Evolutionary conservation across 306 rosid species (phyloP).

Genomic region (Medicago arabica): DNA sequence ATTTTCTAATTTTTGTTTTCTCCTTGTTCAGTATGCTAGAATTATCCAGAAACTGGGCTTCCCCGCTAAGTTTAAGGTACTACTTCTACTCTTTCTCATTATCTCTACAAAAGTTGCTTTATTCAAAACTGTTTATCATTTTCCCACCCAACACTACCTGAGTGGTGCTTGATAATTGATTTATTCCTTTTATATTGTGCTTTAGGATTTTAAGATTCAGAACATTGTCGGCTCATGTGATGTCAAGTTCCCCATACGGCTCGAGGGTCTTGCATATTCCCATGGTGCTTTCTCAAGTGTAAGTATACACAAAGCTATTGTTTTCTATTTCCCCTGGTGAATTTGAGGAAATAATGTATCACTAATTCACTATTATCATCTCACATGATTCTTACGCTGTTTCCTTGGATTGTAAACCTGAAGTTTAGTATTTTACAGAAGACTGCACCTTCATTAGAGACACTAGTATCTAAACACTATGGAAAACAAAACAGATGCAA

Average conservation of each 20-base stretch:
- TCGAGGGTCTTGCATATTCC: conserved; percentile 84
- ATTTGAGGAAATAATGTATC: neutral
- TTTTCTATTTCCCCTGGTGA: conserved; percentile 1
- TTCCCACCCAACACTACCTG: neutral
- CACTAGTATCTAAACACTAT: neutral
- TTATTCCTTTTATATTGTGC: conserved; percentile 26
- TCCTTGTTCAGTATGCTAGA: conserved; percentile 78
- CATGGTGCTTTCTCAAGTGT: conserved; percentile 90
- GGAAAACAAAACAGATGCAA: neutral
- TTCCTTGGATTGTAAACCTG: conserved; percentile 9
- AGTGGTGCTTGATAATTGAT: conserved; percentile 1
- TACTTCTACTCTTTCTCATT: neutral
- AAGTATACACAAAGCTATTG: conserved; percentile 39
- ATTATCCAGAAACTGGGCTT: conserved; percentile 86
- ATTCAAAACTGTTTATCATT: conserved; percentile 21
- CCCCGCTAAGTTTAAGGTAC: conserved; percentile 83
- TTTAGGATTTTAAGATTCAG: conserved; percentile 77
- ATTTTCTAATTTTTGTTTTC: conserved; percentile 36
- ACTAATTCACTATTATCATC: neutral
- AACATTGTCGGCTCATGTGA: conserved; percentile 92
- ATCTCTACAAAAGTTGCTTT: conserved; percentile 26
- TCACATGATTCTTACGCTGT: neutral
- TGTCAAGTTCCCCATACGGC: conserved; percentile 88
- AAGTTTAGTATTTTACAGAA: conserved; percentile 1
- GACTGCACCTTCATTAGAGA: neutral